Evolutionary conservation across 495 filamentous ascomycete species (phyloP).

Genomic region (Tuber melanosporum): DNA sequence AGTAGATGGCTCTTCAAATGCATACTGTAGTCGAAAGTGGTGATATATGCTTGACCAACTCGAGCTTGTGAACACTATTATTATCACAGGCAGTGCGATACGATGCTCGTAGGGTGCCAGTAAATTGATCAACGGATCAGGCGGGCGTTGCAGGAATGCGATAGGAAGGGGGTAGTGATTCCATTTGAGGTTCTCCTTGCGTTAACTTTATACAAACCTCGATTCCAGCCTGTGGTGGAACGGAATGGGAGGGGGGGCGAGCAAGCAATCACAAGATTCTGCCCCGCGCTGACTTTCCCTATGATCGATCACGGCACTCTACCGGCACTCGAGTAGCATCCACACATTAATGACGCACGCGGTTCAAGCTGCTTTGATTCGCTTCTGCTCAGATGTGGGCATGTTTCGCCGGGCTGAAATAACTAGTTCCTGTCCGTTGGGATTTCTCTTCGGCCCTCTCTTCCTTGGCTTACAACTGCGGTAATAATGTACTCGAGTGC

Average conservation of each 20-base stretch:
- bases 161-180: constrained; percentile 3
- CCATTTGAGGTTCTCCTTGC: constrained; percentile 19
- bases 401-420: not conserved
- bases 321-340: not conserved
- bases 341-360: not conserved
- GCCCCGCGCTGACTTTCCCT: not conserved
- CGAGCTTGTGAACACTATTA: not conserved
- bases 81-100: not conserved
- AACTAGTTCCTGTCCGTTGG: not conserved
- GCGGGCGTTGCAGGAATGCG: not conserved
- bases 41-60: constrained; percentile 6
- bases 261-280: not conserved
- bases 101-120: not conserved
- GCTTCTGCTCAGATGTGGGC: not conserved
- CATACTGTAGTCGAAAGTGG: not conserved
- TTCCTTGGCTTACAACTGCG: not conserved
- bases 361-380: not conserved
- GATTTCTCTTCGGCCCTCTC: not conserved
- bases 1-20: constrained; percentile 10
- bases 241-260: not conserved
- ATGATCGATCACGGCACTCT: not conserved
- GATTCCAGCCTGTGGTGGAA: not conserved
- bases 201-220: constrained; percentile 11
- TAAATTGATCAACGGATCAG: not conserved
- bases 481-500: not conserved